These are phyloP conservation scores for Marchantia polymorpha DNA, from an alignment of 225 moss, liverwort and hornwort species.

Conservation along the genomic window DNA sequence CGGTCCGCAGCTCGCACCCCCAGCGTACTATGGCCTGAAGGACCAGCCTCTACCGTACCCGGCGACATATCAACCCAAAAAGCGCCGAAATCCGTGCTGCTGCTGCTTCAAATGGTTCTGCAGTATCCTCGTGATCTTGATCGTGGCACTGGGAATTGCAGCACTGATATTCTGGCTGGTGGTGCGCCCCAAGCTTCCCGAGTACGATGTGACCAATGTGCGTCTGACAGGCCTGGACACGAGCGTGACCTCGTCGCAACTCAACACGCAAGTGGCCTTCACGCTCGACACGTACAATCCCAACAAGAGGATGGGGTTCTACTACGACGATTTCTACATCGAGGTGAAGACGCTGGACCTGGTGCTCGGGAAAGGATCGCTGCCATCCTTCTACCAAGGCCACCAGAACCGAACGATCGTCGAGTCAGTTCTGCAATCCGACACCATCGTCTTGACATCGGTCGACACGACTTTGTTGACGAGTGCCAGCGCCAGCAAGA, in stretches of 20 bases:
- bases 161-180: conserved; percentile 38
- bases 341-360: conserved; percentile 41
- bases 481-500: conserved; percentile 29
- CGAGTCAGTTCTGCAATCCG: conserved; percentile 34
- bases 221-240: conserved; percentile 19
- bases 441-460: conserved; percentile 38
- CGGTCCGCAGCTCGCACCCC: background rate
- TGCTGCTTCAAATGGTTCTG: conserved; percentile 31
- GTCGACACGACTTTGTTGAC: conserved; percentile 35
- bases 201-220: conserved; percentile 35
- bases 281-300: conserved; percentile 47
- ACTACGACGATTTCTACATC: conserved; percentile 56
- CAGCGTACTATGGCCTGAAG: conserved; percentile 25
- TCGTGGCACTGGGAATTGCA: conserved; percentile 33
- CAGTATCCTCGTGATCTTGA: background rate
- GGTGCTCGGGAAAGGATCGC: conserved; percentile 32
- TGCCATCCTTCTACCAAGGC: conserved; percentile 57
- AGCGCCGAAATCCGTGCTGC: conserved; percentile 20
- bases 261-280: conserved; percentile 49
- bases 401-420: conserved; percentile 48
- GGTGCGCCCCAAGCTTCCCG: conserved; percentile 33
- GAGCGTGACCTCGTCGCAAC: background rate
- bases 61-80: background rate
- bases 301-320: conserved; percentile 67
- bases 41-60: conserved; percentile 21